These are phyloP conservation scores for Penicillium sp. DNA, from an alignment of 2,329 filamentous ascomycete species.

Conservation along the genomic window DNA sequence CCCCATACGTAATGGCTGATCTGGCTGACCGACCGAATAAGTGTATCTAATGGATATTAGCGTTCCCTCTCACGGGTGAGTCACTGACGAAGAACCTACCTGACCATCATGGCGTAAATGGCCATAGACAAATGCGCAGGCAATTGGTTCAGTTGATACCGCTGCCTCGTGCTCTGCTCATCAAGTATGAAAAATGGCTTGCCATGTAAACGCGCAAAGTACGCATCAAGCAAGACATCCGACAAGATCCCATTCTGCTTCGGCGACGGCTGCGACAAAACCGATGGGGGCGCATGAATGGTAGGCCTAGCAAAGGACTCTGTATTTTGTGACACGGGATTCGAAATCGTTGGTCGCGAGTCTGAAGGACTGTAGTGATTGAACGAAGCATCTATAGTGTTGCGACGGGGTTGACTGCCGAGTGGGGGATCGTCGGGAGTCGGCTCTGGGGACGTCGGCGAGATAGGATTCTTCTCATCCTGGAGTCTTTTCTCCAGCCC, in stretches of 20 bases:
- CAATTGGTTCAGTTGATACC: conserved; percentile 66
- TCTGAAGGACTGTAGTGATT: conserved; percentile 16
- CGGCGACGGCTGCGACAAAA: conserved; percentile 15
- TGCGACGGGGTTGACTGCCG: conserved; percentile 15
- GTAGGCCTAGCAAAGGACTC: conserved; percentile 14
- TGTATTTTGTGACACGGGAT: conserved; percentile 14
- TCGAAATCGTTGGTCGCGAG: conserved; percentile 11
- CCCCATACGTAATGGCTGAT: conserved; percentile 65
- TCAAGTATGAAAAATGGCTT: conserved; percentile 82
- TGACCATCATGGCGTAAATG: conserved; percentile 58
- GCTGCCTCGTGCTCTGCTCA: conserved; percentile 70
- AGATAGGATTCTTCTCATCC: conserved; percentile 56
- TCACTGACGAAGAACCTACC: conserved; percentile 44
- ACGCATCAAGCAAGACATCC: conserved; percentile 70
- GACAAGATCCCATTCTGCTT: conserved; percentile 46
- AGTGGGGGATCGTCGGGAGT: conserved; percentile 18
- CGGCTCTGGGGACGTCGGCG: conserved; percentile 43
- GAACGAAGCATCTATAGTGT: conserved; percentile 22
- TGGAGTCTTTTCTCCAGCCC: conserved; percentile 78
- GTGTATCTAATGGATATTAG: conserved; percentile 60
- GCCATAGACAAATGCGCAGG: conserved; percentile 52
- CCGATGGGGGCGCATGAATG: conserved; percentile 15
- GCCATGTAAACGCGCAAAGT: conserved; percentile 74
- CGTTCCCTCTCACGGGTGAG: conserved; percentile 16
- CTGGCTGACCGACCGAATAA: conserved; percentile 64